phyloP scores from a whole-genome alignment of 495 filamentous ascomycete genomes.

The Schizothecium vesticola region DNA sequence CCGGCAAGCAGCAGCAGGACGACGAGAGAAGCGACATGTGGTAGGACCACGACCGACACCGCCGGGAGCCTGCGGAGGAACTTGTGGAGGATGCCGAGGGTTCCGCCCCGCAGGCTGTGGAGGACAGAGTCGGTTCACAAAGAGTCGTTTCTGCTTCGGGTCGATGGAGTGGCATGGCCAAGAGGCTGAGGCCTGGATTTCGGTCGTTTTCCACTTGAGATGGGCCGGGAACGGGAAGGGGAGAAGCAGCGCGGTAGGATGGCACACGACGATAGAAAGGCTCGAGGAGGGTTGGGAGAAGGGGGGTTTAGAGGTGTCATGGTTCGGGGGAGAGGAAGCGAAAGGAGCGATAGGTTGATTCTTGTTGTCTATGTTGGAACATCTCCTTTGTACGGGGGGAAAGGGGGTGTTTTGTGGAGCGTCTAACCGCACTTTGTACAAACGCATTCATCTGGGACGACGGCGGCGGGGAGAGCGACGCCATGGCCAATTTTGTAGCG shows the following conservation, averaged over 20 bases:
- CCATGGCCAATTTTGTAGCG: neutral
- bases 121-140: neutral
- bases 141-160: neutral
- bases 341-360: neutral
- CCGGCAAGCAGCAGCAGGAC: slow-evolving; percentile 13
- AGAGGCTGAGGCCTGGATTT: neutral
- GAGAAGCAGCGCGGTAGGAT: neutral
- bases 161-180: neutral
- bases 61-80: neutral
- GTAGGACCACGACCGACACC: slow-evolving; percentile 20
- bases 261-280: neutral
- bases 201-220: neutral
- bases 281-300: neutral
- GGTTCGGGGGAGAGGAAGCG: neutral
- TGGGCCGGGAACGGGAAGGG: neutral
- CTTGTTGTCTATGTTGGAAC: slow-evolving; percentile 2
- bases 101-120: neutral
- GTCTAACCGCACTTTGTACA: slow-evolving; percentile 2
- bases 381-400: neutral
- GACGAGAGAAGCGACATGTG: slow-evolving; percentile 27
- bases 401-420: neutral
- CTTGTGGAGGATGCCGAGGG: neutral
- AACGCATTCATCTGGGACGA: slow-evolving; percentile 8
- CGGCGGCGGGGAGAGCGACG: neutral
- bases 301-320: neutral